A percentile compares a stretch with the other conserved stretches of the same genome.
These are phyloP conservation scores for Curvularia sp. DNA, from an alignment of 2,329 filamentous ascomycete species.

Conservation along the genomic window DNA sequence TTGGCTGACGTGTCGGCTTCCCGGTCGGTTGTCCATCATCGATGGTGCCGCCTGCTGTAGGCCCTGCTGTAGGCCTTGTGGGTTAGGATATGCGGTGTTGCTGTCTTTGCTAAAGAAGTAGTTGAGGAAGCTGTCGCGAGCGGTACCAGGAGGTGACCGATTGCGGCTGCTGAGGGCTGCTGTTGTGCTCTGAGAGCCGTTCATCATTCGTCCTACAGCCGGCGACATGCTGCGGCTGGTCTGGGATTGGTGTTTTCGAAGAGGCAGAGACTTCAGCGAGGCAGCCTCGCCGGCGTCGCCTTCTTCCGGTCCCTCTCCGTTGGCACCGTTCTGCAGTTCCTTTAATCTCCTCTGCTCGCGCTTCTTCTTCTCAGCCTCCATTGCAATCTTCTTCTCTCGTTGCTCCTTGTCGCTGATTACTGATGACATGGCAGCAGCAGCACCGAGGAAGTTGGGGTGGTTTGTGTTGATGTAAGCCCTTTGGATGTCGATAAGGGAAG, in stretches of 20 bases:
- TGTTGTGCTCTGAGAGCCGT: slow-evolving; percentile 63
- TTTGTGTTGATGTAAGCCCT: slow-evolving; percentile 99
- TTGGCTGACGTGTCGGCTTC: slow-evolving; percentile 76
- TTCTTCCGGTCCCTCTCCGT: slow-evolving; percentile 66
- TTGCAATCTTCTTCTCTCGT: slow-evolving; percentile 80
- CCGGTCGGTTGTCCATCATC: slow-evolving; percentile 48
- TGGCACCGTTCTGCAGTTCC: slow-evolving; percentile 71
- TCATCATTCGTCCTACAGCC: slow-evolving; percentile 69
- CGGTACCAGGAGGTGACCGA: slow-evolving; percentile 65
- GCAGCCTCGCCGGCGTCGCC: slow-evolving; percentile 65
- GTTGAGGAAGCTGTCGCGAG: slow-evolving; percentile 91
- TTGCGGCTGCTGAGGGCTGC: slow-evolving; percentile 70
- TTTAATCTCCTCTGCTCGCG: slow-evolving; percentile 83
- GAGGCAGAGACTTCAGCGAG: slow-evolving; percentile 62
- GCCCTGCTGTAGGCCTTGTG: slow-evolving; percentile 41
- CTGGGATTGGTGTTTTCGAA: slow-evolving; percentile 68
- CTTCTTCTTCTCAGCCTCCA: slow-evolving; percentile 84
- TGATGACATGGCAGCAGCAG: slow-evolving; percentile 95
- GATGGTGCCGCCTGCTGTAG: slow-evolving; percentile 50
- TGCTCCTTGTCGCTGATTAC: slow-evolving; percentile 96
- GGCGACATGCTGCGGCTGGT: slow-evolving; percentile 82
- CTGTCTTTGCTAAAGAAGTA: slow-evolving; percentile 99
- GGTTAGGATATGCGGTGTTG: slow-evolving; percentile 53
- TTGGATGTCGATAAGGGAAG: slow-evolving; percentile 96
- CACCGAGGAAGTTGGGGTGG: slow-evolving; percentile 96